Evolutionary conservation across 2,329 filamentous ascomycete genomes (phyloP), one percentile per base, ranked within the genome.

Genomic region (Cryphonectria japonica): DNA sequence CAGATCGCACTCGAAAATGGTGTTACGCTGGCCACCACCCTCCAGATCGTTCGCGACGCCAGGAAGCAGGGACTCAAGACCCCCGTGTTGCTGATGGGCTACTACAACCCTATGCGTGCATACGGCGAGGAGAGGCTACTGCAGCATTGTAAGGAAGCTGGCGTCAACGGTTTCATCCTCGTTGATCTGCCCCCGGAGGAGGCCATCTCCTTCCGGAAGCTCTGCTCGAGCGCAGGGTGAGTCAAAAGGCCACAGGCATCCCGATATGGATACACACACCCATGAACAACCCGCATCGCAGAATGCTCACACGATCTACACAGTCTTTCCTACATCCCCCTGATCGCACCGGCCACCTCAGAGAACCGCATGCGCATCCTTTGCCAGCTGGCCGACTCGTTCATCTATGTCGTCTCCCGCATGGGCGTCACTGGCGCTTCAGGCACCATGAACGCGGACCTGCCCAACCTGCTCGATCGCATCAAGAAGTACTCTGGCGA

Each of bases 391-490:
- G 96, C 96, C 78, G 95, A 98, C 83, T 98, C 95, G 3, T 99
- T 98, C 85, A 97, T 99, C 83, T 99, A 99, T 80, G 95, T 99
- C 73, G 96, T 99, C 69, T 98, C 95, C 37, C 89, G 95, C 76
- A 97, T 97, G 92, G 96, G 96, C 76, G 95, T 98, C 70, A 99
- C 96, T 13, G 96, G 96, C 76, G 96, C 94, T 19, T 91, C 91
- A 0, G 95, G 95, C 46, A 90, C 90, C 37, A 84, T 99, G 77
- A 97, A 93, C 81, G 86, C 91, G 61, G 91, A 92, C 71, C 88
- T 99, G 46, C 94, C 95, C 19, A 90, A 92, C 67, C 88, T 99
- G 52, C 85, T 99, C 71, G 88, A 89, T 70, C 90, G 93, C 54
- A 96, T 99, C 37, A 96, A 97, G 85, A 91, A 92, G 80, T 97